These are phyloP conservation scores for Colletotrichum cordylinicola DNA, from an alignment of 2,329 filamentous ascomycete species.

Conservation along the genomic window DNA sequence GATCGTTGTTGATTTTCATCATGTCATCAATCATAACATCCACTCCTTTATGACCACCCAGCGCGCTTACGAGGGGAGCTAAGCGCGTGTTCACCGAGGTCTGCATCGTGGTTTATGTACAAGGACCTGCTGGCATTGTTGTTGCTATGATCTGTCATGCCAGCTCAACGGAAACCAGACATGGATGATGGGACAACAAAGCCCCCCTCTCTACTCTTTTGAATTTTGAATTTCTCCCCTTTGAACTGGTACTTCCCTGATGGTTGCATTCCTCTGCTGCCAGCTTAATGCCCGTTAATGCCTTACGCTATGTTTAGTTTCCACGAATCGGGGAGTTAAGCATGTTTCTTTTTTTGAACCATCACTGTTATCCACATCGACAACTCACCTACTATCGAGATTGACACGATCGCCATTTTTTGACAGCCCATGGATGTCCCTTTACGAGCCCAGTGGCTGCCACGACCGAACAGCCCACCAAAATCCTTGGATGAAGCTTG, in stretches of 20 bases:
- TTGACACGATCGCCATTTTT: neutral
- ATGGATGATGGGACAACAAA: neutral
- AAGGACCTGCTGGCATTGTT: neutral
- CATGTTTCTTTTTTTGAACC: neutral
- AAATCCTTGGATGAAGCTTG: neutral
- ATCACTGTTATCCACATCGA: neutral
- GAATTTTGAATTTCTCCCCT: too few species aligned
- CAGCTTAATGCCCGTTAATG: neutral
- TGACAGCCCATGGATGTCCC: neutral
- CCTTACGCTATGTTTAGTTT: neutral
- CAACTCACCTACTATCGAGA: neutral
- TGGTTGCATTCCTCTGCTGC: neutral
- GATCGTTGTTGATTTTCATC: neutral
- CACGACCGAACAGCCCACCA: neutral
- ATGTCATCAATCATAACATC: neutral
- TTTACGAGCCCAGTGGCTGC: neutral
- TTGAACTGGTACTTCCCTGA: too few species aligned
- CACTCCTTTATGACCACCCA: neutral
- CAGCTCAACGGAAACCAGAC: neutral
- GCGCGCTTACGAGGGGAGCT: accelerated
- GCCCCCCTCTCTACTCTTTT: too few species aligned
- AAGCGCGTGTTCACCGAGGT: neutral
- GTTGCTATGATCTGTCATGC: neutral
- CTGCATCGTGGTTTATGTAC: neutral
- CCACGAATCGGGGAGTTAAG: neutral